Percentiles rank a stretch among this genome's conserved stretches.
Conservation (phyloP, 2,329 filamentous ascomycete species). For the Sporothrix schenckii region DNA sequence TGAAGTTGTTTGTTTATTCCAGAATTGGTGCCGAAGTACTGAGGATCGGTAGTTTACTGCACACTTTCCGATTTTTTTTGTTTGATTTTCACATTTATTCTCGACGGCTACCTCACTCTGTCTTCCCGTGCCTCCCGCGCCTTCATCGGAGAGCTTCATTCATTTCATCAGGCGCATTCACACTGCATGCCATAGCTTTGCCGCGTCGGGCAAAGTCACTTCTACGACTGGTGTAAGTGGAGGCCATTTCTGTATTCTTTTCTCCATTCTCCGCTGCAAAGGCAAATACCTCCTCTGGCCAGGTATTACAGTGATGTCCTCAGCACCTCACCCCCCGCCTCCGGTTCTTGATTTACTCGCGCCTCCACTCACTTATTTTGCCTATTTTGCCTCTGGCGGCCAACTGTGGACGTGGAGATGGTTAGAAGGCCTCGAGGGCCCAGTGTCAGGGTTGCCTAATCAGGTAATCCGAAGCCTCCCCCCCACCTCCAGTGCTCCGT, state of each 20-base stretch:
- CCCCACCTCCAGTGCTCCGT: not conserved
- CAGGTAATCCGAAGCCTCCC: constrained; percentile 27
- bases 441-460: constrained; percentile 29
- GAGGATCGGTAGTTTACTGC: not conserved
- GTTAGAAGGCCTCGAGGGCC: not conserved
- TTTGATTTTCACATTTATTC: not conserved
- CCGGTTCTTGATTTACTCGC: not conserved
- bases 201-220: not conserved
- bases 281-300: not conserved
- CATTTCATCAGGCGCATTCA: not conserved
- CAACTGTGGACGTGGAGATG: constrained; percentile 8
- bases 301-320: too few species aligned
- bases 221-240: not conserved
- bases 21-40: not conserved
- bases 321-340: not conserved
- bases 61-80: not conserved
- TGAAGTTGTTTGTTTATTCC: not conserved
- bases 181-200: not conserved
- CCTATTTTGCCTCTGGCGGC: not conserved
- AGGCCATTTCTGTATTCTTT: too few species aligned
- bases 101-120: not conserved
- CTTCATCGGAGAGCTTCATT: not conserved
- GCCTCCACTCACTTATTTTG: too few species aligned
- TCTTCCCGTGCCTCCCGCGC: not conserved
- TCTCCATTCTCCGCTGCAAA: not conserved